A percentile compares a stretch with the other conserved stretches of the same genome.
phyloP scores from a whole-genome alignment of 1,284 basidiomycete genomes.

The Cryptococcus sp. region DNA sequence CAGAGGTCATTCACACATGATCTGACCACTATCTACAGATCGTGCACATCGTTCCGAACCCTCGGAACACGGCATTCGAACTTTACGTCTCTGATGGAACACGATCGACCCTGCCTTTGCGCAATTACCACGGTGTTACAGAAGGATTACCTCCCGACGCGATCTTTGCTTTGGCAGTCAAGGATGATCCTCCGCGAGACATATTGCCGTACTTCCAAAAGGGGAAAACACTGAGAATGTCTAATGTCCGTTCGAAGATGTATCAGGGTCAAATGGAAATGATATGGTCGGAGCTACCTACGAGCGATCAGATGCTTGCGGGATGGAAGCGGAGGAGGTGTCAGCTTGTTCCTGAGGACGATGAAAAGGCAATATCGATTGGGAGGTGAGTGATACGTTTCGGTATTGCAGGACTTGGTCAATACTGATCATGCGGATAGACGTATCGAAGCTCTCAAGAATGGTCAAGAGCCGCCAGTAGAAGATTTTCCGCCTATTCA shows the following conservation, averaged over 20 bases:
- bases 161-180: conserved; percentile 23
- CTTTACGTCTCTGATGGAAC: conserved; percentile 46
- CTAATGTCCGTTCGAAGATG: conserved; percentile 30
- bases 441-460: conserved; percentile 16
- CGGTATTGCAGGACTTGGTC: background rate
- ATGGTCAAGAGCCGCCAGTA: conserved; percentile 1
- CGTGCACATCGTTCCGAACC: conserved; percentile 17
- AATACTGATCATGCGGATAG: conserved; percentile 7
- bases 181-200: conserved; percentile 11
- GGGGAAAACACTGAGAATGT: conserved; percentile 29
- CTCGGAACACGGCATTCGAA: conserved; percentile 21
- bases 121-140: conserved; percentile 33
- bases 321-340: conserved; percentile 26
- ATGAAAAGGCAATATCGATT: conserved; percentile 27
- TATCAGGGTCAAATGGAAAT: conserved; percentile 31
- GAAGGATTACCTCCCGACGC: conserved; percentile 15
- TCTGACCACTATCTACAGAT: conserved; percentile 15
- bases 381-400: conserved; percentile 25
- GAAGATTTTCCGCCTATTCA: background rate
- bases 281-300: conserved; percentile 36
- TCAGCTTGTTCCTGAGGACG: conserved; percentile 8
- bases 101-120: conserved; percentile 4
- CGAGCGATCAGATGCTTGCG: conserved; percentile 17
- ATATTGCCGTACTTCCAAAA: conserved; percentile 9
- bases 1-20: background rate